These are phyloP conservation scores for Delitschia confertaspora DNA, from an alignment of 495 filamentous ascomycete genomes.

Conservation along the genomic window DNA sequence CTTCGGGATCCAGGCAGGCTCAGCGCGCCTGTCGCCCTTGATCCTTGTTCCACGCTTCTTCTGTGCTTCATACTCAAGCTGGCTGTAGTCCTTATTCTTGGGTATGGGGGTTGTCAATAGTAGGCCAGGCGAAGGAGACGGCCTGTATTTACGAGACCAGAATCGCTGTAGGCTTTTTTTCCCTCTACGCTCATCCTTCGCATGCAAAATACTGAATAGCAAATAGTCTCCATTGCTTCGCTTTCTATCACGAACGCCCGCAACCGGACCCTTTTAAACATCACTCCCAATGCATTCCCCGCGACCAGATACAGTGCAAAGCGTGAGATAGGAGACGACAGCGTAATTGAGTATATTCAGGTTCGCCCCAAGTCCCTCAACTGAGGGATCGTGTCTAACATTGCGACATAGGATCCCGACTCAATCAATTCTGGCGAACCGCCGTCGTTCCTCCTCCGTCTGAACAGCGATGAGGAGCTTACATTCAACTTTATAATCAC, in stretches of 20 bases:
- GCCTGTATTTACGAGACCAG: slow-evolving; percentile 83
- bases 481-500: slow-evolving; percentile 87
- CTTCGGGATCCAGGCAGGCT: slow-evolving; percentile 20
- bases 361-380: slow-evolving; percentile 40
- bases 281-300: slow-evolving; percentile 83
- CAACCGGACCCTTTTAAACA: slow-evolving; percentile 61
- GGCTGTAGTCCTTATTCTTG: slow-evolving; percentile 12
- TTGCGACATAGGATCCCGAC: slow-evolving; percentile 62
- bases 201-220: slow-evolving; percentile 11
- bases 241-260: slow-evolving; percentile 70
- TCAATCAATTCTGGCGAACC: slow-evolving; percentile 42
- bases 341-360: slow-evolving; percentile 82
- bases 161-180: slow-evolving; percentile 56
- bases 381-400: neutral
- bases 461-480: slow-evolving; percentile 84
- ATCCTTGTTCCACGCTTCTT: neutral
- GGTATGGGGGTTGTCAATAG: slow-evolving; percentile 90
- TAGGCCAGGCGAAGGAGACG: slow-evolving; percentile 64
- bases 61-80: slow-evolving; percentile 13
- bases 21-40: slow-evolving; percentile 16
- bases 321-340: slow-evolving; percentile 64
- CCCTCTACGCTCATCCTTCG: slow-evolving; percentile 3
- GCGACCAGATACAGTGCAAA: slow-evolving; percentile 69
- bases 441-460: slow-evolving; percentile 75
- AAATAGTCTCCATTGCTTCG: slow-evolving; percentile 72